These are phyloP conservation scores for Lachnellula occidentalis DNA, from an alignment of 2,329 filamentous ascomycete genomes.

Conservation along the genomic window DNA sequence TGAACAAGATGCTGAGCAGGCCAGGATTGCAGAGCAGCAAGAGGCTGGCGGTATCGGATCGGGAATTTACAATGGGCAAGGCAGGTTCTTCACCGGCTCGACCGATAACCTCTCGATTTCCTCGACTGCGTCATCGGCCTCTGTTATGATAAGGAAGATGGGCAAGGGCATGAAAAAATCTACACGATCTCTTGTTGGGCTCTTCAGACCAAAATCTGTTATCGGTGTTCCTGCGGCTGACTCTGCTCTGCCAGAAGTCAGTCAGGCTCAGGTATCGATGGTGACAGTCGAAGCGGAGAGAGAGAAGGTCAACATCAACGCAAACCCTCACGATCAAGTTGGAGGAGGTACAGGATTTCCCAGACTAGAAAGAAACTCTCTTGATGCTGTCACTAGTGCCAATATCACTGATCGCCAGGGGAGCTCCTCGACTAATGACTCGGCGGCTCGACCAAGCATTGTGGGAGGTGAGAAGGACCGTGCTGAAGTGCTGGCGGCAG, in stretches of 20 bases:
- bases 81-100: constrained; percentile 79
- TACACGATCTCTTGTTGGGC: constrained; percentile 80
- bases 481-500: constrained; percentile 83
- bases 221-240: constrained; percentile 73
- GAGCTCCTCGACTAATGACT: constrained; percentile 55
- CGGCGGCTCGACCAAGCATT: constrained; percentile 74
- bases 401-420: constrained; percentile 43
- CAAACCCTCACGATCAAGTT: constrained; percentile 59
- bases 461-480: constrained; percentile 85
- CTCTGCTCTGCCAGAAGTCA: constrained; percentile 57
- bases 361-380: constrained; percentile 74
- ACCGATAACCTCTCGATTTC: constrained; percentile 93
- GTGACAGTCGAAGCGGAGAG: constrained; percentile 92
- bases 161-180: constrained; percentile 97
- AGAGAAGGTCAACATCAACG: constrained; percentile 70
- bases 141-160: constrained; percentile 97
- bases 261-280: constrained; percentile 85
- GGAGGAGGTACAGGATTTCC: constrained; percentile 77
- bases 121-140: constrained; percentile 83
- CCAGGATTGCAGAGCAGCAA: constrained; percentile 84
- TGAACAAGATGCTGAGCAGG: constrained; percentile 81
- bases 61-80: constrained; percentile 85
- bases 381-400: constrained; percentile 56
- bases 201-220: constrained; percentile 92
- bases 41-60: constrained; percentile 88